phyloP scores from a whole-genome alignment of 768 basidiomycete genomes.

The Gloeostereum incarnatum region DNA sequence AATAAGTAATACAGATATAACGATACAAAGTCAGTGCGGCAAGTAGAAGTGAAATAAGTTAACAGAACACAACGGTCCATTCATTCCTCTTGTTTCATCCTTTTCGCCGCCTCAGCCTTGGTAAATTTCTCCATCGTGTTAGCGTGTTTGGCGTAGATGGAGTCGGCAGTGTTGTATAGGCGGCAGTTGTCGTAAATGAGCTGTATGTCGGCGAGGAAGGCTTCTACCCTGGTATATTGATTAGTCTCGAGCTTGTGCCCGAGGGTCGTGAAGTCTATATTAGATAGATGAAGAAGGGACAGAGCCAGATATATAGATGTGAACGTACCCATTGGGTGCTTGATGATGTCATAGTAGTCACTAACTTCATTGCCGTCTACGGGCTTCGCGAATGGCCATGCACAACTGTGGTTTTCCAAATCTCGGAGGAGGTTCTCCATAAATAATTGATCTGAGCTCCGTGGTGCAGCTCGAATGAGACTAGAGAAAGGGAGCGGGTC shows the following conservation, averaged over 20 bases:
- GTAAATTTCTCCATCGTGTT: constrained; percentile 75
- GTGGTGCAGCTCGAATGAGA: constrained; percentile 30
- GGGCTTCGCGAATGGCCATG: constrained; percentile 85
- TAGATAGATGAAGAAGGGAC: neutral
- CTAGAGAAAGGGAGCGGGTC: constrained; percentile 11
- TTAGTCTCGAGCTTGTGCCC: constrained; percentile 84
- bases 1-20: neutral
- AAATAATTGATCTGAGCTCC: constrained; percentile 46
- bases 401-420: constrained; percentile 63
- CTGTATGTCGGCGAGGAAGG: constrained; percentile 72
- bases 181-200: constrained; percentile 88
- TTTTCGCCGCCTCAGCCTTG: constrained; percentile 37
- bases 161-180: constrained; percentile 74
- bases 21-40: constrained; percentile 1
- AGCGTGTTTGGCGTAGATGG: constrained; percentile 79
- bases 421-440: constrained; percentile 78
- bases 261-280: constrained; percentile 78
- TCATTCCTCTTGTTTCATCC: constrained; percentile 18
- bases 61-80: constrained; percentile 3
- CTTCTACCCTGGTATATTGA: constrained; percentile 66
- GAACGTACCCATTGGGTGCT: constrained; percentile 82
- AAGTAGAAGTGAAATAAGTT: constrained; percentile 1
- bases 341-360: constrained; percentile 88
- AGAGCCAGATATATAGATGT: constrained; percentile 1
- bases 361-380: constrained; percentile 72